These are phyloP conservation scores for Coccomyxa sp. DNA, from an alignment of 139 green algal species.

Conservation along the genomic window DNA sequence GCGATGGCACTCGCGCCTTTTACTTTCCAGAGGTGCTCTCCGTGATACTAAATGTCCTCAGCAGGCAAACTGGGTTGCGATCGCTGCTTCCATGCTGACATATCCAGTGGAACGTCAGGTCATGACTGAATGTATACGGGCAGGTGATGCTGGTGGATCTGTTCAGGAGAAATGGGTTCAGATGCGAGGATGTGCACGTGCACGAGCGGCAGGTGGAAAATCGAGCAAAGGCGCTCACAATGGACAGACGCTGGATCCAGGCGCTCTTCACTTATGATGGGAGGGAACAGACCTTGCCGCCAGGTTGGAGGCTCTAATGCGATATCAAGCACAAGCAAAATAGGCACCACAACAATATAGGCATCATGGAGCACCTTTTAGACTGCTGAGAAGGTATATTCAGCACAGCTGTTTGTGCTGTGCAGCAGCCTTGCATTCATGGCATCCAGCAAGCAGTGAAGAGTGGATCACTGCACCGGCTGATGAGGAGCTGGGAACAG, in stretches of 20 bases:
- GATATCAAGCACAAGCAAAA: too few species aligned
- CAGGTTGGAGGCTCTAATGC: too few species aligned
- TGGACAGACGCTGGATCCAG: conserved; percentile 79
- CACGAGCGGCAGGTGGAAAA: conserved; percentile 61
- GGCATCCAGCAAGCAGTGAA: neutral
- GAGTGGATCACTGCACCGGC: neutral
- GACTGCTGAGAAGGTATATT: neutral
- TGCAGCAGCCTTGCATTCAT: neutral
- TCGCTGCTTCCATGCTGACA: too few species aligned
- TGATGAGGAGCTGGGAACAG: neutral
- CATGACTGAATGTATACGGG: neutral
- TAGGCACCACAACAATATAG: too few species aligned
- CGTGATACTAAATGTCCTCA: too few species aligned
- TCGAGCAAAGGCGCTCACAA: conserved; percentile 40
- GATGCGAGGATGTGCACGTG: conserved; percentile 32
- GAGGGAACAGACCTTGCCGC: too few species aligned
- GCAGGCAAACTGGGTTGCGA: too few species aligned
- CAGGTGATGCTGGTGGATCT: conserved; percentile 32
- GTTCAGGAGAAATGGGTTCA: conserved; percentile 54
- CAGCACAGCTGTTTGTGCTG: neutral
- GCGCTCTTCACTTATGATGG: conserved; percentile 44
- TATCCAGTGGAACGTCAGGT: too few species aligned
- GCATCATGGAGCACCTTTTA: too few species aligned
- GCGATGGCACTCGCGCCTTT: conserved; percentile 78
- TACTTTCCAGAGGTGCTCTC: conserved; percentile 64